Base-by-base conservation (phyloP, 2,329 filamentous ascomycete species). In the Penicillium sp. region DNA sequence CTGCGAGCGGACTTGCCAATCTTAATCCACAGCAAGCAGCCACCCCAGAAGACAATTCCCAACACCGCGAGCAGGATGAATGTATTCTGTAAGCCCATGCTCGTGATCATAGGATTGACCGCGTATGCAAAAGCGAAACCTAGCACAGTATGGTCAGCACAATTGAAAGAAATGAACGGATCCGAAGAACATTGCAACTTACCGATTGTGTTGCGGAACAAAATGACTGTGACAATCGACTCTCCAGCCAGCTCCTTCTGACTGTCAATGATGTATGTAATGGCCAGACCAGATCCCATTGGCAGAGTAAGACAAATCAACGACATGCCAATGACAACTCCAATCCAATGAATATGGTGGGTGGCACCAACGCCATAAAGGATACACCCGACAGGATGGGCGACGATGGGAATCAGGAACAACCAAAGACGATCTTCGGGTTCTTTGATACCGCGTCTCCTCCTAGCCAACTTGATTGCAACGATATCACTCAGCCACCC, bases 371-470 rank as follows among this genome's bases (percentile, higher is more conserved):
- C 59, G 28, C 64, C 65, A 49, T 55, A 68, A 16, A 63, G 41
- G 13, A 67, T 47, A 4, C 60, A 44, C 4, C 61, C 60, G 1
- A 45, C 47, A 19, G 65, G 56, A 18, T 56, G 50, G 19, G 66
- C 44, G 8, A 67, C n/a, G 7, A 59, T 46, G 4, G 64, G 55
- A 12, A 64, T 43, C 13, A 49, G 31, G 18, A 63, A 57, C 12
- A 63, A 54, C 67, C 67, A 71, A 10, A 69, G 55, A 14, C 64
- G 59, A 51, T 59, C 41, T 57, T 75, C 72, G 1, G 72, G 70
- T 42, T 71, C 64, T 50, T 66, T 56, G 50, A 71, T 62, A 18
- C 73, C 73, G 16, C 67, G 60, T 57, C 74, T 75, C 19, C 71
- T 66, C 4, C 70, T 65, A 0, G 74, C 71, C 3, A 76, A 59